Base-by-base conservation (phyloP, 2,329 filamentous ascomycete genomes). In the Diaporthe batatas region DNA sequence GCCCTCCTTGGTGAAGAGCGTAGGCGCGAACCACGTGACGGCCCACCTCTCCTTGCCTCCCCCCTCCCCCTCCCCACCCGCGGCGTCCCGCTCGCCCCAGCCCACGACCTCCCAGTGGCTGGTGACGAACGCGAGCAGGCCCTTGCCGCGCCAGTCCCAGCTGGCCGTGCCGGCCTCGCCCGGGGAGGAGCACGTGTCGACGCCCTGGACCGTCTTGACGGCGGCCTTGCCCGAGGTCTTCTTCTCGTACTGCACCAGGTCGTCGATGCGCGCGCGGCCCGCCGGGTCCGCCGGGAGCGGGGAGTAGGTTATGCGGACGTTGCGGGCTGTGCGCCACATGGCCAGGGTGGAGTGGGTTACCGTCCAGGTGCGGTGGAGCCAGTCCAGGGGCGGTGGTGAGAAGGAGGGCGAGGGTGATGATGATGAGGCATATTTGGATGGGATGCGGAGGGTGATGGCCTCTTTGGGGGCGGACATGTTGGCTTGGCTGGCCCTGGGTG, bases 21-120 rank as follows among this genome's bases (percentile, higher is more conserved):
- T 97, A 78, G 93, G 91, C 75, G 92, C 91, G 81, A 97, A 97
- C 87, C 92, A 96, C 6, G 93, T 97, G 18, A 97, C 93, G 1
- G 89, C 90, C 93, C 93, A 97, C 77, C 87, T 86, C 81, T 90
- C 88, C 62, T 77, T 80, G 11, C 74, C 78, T 7, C 75, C 78
- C 0, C 71, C 79, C 0, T 82, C 82, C 42, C 80, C n/a, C n/a
- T n/a, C n/a, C n/a, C n/a, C n/a, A n/a, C n/a, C n/a, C n/a, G n/a
- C 84, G 18, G 82, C 80, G 44, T 79, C 77, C 29, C 81, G 79
- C 79, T 92, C 88, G 6, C 94, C 94, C 86, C 90, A 95, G 3
- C 92, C 94, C 23, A 97, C 82, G 2, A 96, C 84, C 85, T 97
- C 93, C 94, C 94, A 97, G 79, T 94, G 91, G 58, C 89, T 92